A percentile compares a stretch with the other conserved stretches of the same genome.
phyloP scores from a whole-genome alignment of 495 filamentous ascomycete genomes.

The Apiosordaria backusii region DNA sequence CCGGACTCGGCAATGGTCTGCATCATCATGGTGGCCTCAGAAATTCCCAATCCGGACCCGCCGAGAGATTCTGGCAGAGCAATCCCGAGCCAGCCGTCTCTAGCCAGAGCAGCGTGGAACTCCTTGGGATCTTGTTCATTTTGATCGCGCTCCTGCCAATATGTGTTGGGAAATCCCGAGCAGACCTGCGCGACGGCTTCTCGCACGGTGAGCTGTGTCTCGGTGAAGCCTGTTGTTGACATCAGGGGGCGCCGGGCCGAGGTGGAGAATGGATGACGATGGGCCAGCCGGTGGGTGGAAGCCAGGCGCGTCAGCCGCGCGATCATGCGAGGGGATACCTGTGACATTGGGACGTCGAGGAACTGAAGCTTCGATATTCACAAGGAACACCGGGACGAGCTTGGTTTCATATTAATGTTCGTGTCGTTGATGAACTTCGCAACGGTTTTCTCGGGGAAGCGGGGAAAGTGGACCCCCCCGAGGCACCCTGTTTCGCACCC shows the following conservation, averaged over 20 bases:
- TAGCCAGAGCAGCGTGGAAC: slow-evolving; percentile 70
- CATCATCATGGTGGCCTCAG: slow-evolving; percentile 82
- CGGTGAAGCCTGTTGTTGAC: slow-evolving; percentile 68
- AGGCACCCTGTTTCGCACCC: not conserved
- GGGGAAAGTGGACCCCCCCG: not conserved
- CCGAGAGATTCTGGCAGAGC: slow-evolving; percentile 69
- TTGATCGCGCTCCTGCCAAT: slow-evolving; percentile 70
- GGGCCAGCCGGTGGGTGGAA: not conserved
- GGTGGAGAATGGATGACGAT: slow-evolving; percentile 21
- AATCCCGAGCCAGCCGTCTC: slow-evolving; percentile 80
- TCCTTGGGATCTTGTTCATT: slow-evolving; percentile 65
- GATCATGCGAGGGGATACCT: not conserved
- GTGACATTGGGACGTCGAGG: not conserved
- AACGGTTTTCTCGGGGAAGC: not conserved
- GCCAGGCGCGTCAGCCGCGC: not conserved
- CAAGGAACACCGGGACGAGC: too few species aligned
- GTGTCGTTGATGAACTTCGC: not conserved
- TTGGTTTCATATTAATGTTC: not conserved
- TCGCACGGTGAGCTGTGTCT: slow-evolving; percentile 66
- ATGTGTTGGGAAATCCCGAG: slow-evolving; percentile 57
- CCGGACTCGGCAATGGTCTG: slow-evolving; percentile 75
- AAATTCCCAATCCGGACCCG: slow-evolving; percentile 71
- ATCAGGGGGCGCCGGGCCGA: slow-evolving; percentile 48
- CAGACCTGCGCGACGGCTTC: slow-evolving; percentile 69
- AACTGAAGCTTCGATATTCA: not conserved